Conservation (phyloP, 176 grass and related monocot species). For the Aegilops tauschii region DNA sequence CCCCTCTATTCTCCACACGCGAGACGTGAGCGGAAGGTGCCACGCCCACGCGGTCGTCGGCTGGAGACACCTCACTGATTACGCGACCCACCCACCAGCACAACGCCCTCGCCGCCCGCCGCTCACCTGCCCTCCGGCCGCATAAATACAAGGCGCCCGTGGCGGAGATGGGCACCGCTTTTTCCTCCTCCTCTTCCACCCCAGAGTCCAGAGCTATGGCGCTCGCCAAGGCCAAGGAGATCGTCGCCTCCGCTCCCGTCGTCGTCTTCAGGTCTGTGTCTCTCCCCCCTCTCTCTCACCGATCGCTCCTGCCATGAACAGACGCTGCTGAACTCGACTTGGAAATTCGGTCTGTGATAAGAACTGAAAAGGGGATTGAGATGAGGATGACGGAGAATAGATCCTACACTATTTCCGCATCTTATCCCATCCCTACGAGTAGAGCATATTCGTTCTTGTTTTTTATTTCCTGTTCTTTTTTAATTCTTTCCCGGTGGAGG, state of each 20-base stretch:
- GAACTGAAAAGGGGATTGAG: background rate
- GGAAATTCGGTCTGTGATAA: background rate
- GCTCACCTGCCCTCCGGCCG: background rate
- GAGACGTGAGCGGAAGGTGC: background rate
- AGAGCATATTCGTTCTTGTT: constrained; percentile 3
- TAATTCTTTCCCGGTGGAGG: background rate
- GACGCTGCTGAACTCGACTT: background rate
- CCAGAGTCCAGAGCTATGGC: constrained; percentile 51
- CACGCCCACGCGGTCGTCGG: background rate
- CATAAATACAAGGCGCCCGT: constrained; percentile 14
- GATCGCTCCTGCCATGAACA: background rate
- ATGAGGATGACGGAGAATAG: background rate
- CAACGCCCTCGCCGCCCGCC: background rate
- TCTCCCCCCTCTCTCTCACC: too few species aligned
- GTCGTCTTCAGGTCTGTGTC: constrained; percentile 67
- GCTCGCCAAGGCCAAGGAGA: constrained; percentile 67
- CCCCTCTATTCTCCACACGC: background rate
- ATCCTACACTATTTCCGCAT: background rate
- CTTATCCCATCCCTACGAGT: background rate
- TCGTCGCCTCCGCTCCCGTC: constrained; percentile 63
- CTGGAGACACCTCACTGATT: background rate
- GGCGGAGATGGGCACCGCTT: constrained; percentile 36
- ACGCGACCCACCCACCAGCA: background rate
- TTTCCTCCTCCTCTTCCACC: constrained; percentile 28
- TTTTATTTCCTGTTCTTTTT: background rate